Evolutionary conservation across 495 filamentous ascomycete species (phyloP), one percentile per base, ranked within the genome.

Genomic region (Bryoglossum gracile): DNA sequence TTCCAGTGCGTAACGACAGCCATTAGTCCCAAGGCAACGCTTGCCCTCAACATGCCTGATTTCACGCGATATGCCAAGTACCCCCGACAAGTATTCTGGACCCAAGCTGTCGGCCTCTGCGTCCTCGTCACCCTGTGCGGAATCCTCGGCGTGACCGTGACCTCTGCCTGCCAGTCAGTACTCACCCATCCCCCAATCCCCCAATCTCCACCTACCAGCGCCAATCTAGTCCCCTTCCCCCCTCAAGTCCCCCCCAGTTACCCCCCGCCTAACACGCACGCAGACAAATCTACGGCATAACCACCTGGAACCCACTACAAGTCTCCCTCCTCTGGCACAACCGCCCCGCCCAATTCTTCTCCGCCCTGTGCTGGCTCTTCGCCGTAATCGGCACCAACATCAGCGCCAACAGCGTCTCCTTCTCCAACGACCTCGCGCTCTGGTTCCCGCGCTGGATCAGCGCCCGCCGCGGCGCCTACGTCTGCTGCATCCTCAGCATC

Each of bases 311-410:
- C 46, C 67, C 64, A 54, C 64, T 66, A 2, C 59, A 50, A 19
- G 62, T 69, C 14, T 65, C 66, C 28, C 60, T 60, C 3, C 61
- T 65, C n/a, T 70, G 67, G 49, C 63, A 68, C 16, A 61, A 53
- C n/a, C 57, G 67, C 1, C 67, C 67, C 13, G 68, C 65, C 3
- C 64, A 68, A 48, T 69, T 67, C 54, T 71, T 70, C 55, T 59
- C 58, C 1, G 51, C 54, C 8, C 53, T 62, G 22, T 58, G 52
- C 46, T 69, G 67, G 49, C 61, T 65, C 21, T 58, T 74, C 43
- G 62, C 74, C 50, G 64, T 66, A 19, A 66, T 70, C 50, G 66
- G 65, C 16, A 63, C 70, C 44, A 64, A 70, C 40, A 59, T 70
- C 46, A 57, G 68, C 24, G 57, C 68, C 48, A 51, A 66, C 50